phyloP scores from a whole-genome alignment of 306 rosid species.

The Vigna hirtella region DNA sequence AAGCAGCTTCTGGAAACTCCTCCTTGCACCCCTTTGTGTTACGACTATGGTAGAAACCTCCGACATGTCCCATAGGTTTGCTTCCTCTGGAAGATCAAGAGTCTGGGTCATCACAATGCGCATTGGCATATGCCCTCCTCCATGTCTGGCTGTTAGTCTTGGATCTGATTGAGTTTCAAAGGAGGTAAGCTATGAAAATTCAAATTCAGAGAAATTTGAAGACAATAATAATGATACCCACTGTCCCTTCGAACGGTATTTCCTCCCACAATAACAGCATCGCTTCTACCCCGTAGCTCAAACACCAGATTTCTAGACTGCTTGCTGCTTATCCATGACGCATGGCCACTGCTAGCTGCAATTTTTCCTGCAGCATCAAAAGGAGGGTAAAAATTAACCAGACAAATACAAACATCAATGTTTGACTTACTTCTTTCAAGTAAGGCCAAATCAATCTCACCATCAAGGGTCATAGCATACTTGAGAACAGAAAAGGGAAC shows the following conservation, averaged over 20 bases:
- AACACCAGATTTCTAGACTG: slow-evolving; percentile 75
- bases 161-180: slow-evolving; percentile 69
- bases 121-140: slow-evolving; percentile 87
- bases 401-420: neutral
- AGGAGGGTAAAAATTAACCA: slow-evolving; percentile 23
- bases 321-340: slow-evolving; percentile 88
- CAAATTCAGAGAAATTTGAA: slow-evolving; percentile 26
- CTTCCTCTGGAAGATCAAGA: slow-evolving; percentile 90
- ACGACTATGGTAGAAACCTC: slow-evolving; percentile 87
- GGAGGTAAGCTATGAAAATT: slow-evolving; percentile 1
- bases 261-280: slow-evolving; percentile 91
- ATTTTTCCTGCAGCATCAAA: slow-evolving; percentile 73
- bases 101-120: slow-evolving; percentile 81
- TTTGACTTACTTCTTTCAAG: neutral
- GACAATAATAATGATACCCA: slow-evolving; percentile 53
- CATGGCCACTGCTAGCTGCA: slow-evolving; percentile 85
- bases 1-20: slow-evolving; percentile 87
- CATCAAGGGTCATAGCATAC: slow-evolving; percentile 98
- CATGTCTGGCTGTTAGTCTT: slow-evolving; percentile 86
- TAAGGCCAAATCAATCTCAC: slow-evolving; percentile 56
- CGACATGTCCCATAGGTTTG: slow-evolving; percentile 78
- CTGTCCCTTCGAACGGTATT: slow-evolving; percentile 87
- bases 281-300: slow-evolving; percentile 90
- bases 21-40: slow-evolving; percentile 91
- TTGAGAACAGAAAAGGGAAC: slow-evolving; percentile 92